phyloP scores from a whole-genome alignment of 331 rosid genomes.

The Quercus tomentella region DNA sequence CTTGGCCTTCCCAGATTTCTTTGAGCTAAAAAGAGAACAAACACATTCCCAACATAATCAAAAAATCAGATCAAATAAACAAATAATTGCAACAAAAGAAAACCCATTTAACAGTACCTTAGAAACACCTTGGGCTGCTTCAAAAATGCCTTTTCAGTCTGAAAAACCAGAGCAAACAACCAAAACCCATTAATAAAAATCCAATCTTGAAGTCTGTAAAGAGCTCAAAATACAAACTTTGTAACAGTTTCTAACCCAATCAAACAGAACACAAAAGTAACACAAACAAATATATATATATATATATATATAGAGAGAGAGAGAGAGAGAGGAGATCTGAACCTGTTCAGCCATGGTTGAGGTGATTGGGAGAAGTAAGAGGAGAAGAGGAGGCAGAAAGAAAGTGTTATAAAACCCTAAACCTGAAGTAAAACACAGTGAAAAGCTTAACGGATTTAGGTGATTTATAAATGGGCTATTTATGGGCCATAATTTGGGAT shows the following conservation, averaged over 20 bases:
- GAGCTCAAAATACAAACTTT: too few species aligned
- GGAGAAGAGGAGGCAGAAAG: neutral
- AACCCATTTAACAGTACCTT: neutral
- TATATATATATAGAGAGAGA: neutral
- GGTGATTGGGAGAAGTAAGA: neutral
- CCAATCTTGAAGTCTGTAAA: too few species aligned
- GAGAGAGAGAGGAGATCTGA: neutral
- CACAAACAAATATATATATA: neutral
- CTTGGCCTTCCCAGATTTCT: conserved; percentile 1
- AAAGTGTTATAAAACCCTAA: neutral
- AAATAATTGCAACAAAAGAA: neutral
- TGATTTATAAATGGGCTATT: too few species aligned
- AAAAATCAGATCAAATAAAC: neutral
- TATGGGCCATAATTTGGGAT: too few species aligned
- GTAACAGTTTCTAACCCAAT: too few species aligned
- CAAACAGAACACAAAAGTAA: neutral
- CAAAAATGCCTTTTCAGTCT: neutral
- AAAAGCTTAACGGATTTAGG: too few species aligned
- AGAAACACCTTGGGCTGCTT: neutral
- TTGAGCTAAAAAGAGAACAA: neutral
- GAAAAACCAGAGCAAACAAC: neutral
- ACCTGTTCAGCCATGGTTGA: conserved; percentile 1
- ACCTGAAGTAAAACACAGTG: too few species aligned
- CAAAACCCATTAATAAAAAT: too few species aligned
- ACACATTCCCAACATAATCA: neutral